Evolutionary conservation across 495 filamentous ascomycete genomes (phyloP), one percentile per base, ranked within the genome.

Genomic region (Aspergillus nanangensis): DNA sequence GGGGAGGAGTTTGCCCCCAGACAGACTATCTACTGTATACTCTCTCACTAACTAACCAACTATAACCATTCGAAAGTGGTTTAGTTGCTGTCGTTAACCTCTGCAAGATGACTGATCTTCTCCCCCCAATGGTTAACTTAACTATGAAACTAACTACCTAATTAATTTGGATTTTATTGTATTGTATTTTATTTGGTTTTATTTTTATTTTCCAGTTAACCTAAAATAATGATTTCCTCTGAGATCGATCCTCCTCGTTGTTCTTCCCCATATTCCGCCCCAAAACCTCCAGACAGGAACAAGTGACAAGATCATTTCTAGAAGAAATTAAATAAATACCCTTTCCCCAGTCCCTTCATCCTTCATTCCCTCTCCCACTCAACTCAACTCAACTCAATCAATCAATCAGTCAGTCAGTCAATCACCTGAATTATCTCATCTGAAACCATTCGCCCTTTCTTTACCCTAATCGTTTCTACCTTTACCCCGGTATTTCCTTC

Each of bases 81-180:
- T n/a, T n/a, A n/a, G n/a, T n/a, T n/a, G n/a, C n/a, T n/a, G n/a
- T n/a, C n/a, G n/a, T n/a, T n/a, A n/a, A 29, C 25, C 25, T 29
- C 38, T 43, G 39, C 38, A 47, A 52, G 44, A 52, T 47, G 50
- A 47, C 39, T 32, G 44, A 52, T 47, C 50, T 43, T 25, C 34
- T 33, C 21, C n/a, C n/a, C n/a, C n/a, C n/a, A 1, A 8, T 25
- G 19, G 13, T 13, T 36, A n/a, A 35, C 18, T 45, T 44, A 11
- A 8, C 23, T 24, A 35, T 8, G 5, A n/a, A n/a, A n/a, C n/a
- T n/a, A n/a, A n/a, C n/a, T 25, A 17, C 24, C 17, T 4, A 5
- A 18, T 45, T 37, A 17, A 27, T 35, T 37, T 45, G 11, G 7
- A 23, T 45, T 45, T 38, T 14, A 42, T 24, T 25, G 19, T 38